Evolutionary conservation across 495 filamentous ascomycete species (phyloP), one percentile per base, ranked within the genome.

Genomic region (Xylaria telfairii): DNA sequence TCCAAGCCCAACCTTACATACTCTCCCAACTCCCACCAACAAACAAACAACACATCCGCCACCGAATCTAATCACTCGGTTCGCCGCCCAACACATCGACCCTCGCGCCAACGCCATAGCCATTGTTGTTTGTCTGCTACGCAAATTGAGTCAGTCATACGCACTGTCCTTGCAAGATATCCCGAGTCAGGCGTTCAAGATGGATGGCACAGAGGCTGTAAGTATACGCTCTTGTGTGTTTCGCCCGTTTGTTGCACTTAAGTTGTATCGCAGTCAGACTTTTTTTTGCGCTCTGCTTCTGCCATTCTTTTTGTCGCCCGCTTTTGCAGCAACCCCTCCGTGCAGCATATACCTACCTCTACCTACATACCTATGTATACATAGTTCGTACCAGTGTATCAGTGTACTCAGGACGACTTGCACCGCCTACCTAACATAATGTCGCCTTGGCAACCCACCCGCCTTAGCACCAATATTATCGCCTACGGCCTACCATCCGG

Each of bases 151-250:
- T 47, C 39, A 3, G 42, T 47, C 39, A 3, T 28, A 60, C 65
- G 37, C 65, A 59, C 65, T 34, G 32, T 53, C 37, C 9, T 51
- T n/a, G 41, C 37, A 12, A 46, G 24, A 21, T 24, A 42, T 19
- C 49, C 34, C 39, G 32, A 41, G 49, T 56, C 65, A 67, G 49
- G 26, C 21, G 24, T 65, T 61, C 67, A 69, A 49, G 37, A 70
- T 70, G 68, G 61, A 65, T 57, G 49, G 61, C 32, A 12, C 61
- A 46, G 68, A 70, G n/a, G 24, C 46, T 32, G 68, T 41, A 65
- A 46, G 61, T 54, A 21, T 26, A 32, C 17, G 57, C 30, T 13
- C 30, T 41, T 59, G 8, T 30, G 46, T 54, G n/a, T n/a, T n/a
- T 54, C 46, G 26, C 53, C 2, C 39, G n/a, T 53, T 42, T 66